A percentile compares a stretch with the other conserved stretches of the same genome.
Conservation (phyloP, 768 basidiomycete species). For the Kwoniella heveanensis region DNA sequence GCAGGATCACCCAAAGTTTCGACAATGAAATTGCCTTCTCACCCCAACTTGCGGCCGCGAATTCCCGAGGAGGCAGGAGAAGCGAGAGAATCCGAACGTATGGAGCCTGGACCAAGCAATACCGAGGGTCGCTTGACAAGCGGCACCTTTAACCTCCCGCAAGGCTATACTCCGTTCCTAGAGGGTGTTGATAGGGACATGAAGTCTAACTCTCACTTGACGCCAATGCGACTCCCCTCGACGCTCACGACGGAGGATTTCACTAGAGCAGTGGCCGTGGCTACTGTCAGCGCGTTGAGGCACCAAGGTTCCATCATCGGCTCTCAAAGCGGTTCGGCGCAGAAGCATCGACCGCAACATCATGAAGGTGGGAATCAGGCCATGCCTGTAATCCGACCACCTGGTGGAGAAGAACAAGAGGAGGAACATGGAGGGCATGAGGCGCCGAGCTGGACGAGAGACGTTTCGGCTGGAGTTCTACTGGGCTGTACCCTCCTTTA, state of each 20-base stretch:
- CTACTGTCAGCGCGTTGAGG: constrained; percentile 84
- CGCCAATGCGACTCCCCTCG: constrained; percentile 61
- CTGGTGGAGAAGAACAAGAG: constrained; percentile 59
- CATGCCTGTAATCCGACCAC: constrained; percentile 39
- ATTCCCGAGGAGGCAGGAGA: constrained; percentile 6
- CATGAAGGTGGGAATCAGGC: background rate
- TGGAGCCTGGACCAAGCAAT: constrained; percentile 36
- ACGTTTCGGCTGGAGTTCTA: constrained; percentile 83
- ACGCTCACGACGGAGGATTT: constrained; percentile 82
- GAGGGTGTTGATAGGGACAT: constrained; percentile 40
- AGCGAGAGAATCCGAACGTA: background rate
- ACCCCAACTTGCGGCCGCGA: background rate
- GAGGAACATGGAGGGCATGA: constrained; percentile 80
- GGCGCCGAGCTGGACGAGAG: constrained; percentile 92
- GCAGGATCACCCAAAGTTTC: constrained; percentile 11
- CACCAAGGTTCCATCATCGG: constrained; percentile 62
- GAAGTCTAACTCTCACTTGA: constrained; percentile 34
- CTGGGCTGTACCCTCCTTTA: constrained; percentile 88
- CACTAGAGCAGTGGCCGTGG: constrained; percentile 88
- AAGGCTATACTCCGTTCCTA: constrained; percentile 51
- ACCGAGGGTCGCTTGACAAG: constrained; percentile 40
- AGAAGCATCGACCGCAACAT: constrained; percentile 17
- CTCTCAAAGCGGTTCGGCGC: constrained; percentile 51
- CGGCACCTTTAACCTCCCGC: constrained; percentile 55
- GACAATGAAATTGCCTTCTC: constrained; percentile 6